Percentiles rank a stretch among this genome's conserved stretches.
These are phyloP conservation scores for Termitomyces sp. DNA, from an alignment of 768 basidiomycete genomes.

Conservation along the genomic window DNA sequence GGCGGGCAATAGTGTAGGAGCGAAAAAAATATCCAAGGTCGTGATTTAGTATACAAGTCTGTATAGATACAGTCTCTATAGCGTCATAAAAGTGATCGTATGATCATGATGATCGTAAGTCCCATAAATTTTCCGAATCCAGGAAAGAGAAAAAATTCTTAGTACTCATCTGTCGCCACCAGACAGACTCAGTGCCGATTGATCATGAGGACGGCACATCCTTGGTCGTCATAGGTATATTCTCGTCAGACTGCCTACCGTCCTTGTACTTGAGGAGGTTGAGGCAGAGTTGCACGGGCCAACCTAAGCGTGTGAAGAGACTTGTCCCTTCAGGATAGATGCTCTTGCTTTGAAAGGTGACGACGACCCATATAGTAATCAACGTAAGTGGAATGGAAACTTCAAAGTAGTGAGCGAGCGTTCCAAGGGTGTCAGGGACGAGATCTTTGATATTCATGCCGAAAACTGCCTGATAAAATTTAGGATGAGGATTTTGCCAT, in stretches of 20 bases:
- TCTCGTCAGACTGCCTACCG: not conserved
- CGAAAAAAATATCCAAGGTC: not conserved
- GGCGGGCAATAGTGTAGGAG: not conserved
- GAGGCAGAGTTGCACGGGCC: constrained; percentile 27
- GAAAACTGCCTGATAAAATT: constrained; percentile 39
- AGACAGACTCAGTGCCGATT: too few relatives aligned
- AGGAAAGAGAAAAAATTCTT: not conserved
- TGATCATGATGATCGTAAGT: not conserved
- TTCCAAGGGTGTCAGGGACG: constrained; percentile 27
- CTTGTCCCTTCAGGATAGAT: constrained; percentile 24
- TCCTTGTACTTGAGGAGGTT: constrained; percentile 1
- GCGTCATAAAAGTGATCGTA: not conserved
- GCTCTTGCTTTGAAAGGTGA: constrained; percentile 46
- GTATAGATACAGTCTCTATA: not conserved
- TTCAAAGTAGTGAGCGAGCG: constrained; percentile 36
- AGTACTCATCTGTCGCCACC: not conserved
- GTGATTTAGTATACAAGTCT: not conserved
- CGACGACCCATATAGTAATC: constrained; percentile 48
- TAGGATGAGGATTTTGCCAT: not conserved
- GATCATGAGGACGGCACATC: not conserved
- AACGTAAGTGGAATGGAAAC: constrained; percentile 42
- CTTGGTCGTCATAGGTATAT: constrained; percentile 6
- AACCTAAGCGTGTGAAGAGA: constrained; percentile 28
- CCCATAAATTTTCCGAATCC: not conserved
- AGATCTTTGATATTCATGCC: constrained; percentile 56